Conservation (phyloP, 1,284 basidiomycete species). For the Cutaneotrichosporon mucoides region DNA sequence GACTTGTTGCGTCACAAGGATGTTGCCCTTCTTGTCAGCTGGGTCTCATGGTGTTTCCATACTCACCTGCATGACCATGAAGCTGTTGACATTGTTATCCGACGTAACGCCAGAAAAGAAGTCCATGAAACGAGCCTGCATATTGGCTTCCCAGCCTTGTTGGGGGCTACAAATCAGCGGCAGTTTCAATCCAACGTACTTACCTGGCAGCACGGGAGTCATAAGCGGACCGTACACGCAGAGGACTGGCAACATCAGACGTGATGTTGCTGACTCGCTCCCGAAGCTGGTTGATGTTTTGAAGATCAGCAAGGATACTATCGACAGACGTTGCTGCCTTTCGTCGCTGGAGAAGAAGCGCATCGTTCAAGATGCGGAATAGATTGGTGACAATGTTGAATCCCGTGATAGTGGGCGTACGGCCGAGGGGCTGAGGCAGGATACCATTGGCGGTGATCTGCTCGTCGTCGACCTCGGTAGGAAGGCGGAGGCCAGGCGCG, state of each 20-base stretch:
- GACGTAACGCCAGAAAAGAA: slow-evolving; percentile 29
- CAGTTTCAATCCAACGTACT: neutral
- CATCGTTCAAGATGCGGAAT: slow-evolving; percentile 42
- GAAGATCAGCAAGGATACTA: slow-evolving; percentile 35
- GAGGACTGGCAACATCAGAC: slow-evolving; percentile 23
- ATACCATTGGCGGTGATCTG: slow-evolving; percentile 42
- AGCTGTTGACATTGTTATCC: slow-evolving; percentile 31
- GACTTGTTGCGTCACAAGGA: slow-evolving; percentile 42
- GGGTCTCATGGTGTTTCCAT: neutral
- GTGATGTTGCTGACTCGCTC: slow-evolving; percentile 28
- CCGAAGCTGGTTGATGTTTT: slow-evolving; percentile 31
- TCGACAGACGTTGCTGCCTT: slow-evolving; percentile 31
- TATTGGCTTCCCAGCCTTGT: slow-evolving; percentile 38
- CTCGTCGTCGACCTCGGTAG: slow-evolving; percentile 47
- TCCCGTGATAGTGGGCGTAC: slow-evolving; percentile 38
- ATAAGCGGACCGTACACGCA: slow-evolving; percentile 28
- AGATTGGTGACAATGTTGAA: slow-evolving; percentile 44
- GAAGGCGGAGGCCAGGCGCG: slow-evolving; percentile 30
- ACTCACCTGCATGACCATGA: slow-evolving; percentile 39
- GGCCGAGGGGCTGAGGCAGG: slow-evolving; percentile 34
- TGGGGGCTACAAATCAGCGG: slow-evolving; percentile 18
- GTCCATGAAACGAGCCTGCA: slow-evolving; percentile 31
- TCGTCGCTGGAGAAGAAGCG: slow-evolving; percentile 33
- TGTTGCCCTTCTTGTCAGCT: slow-evolving; percentile 28
- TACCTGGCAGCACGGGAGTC: slow-evolving; percentile 30